Evolutionary conservation across 2,329 filamentous ascomycete genomes (phyloP).

Genomic region (Colletotrichum sp.): DNA sequence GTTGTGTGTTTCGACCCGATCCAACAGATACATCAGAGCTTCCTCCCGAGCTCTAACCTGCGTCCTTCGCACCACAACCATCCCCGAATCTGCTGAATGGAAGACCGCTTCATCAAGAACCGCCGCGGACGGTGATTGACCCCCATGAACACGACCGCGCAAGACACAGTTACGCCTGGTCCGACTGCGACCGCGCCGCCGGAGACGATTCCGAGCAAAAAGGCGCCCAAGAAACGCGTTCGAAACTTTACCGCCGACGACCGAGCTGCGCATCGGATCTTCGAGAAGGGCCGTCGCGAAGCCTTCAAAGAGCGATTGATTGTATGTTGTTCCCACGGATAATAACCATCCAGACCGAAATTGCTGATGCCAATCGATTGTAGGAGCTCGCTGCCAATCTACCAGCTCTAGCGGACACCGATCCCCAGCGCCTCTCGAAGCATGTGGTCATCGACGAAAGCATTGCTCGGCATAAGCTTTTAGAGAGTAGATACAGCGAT

Average conservation of each 20-base stretch:
- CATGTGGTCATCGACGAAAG: slow-evolving; percentile 42
- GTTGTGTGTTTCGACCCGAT: background rate
- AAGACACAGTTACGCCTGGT: background rate
- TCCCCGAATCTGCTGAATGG: background rate
- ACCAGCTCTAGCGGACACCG: slow-evolving; percentile 35
- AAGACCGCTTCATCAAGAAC: background rate
- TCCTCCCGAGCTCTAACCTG: background rate
- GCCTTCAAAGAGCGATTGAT: slow-evolving; percentile 43
- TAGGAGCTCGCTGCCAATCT: slow-evolving; percentile 40
- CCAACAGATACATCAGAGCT: background rate
- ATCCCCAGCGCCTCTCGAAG: slow-evolving; percentile 42
- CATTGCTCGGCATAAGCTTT: slow-evolving; percentile 32
- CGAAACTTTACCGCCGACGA: slow-evolving; percentile 45
- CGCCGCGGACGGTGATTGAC: background rate
- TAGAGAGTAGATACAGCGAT: slow-evolving; percentile 25
- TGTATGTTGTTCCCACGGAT: slow-evolving; percentile 27
- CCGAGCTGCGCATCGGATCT: slow-evolving; percentile 43
- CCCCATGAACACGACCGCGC: slow-evolving; percentile 4
- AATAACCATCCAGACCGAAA: background rate
- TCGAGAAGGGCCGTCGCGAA: slow-evolving; percentile 45
- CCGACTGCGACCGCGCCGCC: background rate
- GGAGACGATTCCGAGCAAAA: background rate
- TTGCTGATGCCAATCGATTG: background rate
- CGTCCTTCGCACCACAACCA: background rate
- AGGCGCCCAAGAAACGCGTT: slow-evolving; percentile 34